phyloP scores from a whole-genome alignment of 371 early-diverging fungal genomes.

The Astathelohania contejeani region DNA sequence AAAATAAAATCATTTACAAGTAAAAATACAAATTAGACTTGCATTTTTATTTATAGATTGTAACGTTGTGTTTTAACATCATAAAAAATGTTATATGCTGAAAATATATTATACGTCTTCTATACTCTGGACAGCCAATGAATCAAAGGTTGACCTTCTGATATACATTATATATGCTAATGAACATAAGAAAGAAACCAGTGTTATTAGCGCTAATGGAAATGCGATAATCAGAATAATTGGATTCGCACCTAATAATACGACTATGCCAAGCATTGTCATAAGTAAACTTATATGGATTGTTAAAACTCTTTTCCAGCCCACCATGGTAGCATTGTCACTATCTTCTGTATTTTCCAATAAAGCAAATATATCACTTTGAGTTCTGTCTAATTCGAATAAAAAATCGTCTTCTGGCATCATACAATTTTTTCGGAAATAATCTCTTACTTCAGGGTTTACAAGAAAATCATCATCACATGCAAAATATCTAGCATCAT shows the following conservation, averaged over 20 bases:
- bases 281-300: slow-evolving; percentile 50
- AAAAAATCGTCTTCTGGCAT: slow-evolving; percentile 48
- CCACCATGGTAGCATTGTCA: slow-evolving; percentile 42
- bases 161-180: slow-evolving; percentile 51
- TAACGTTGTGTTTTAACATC: no score
- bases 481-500: slow-evolving; percentile 49
- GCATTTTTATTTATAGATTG: no score
- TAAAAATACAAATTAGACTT: no score
- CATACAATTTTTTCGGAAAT: slow-evolving; percentile 48
- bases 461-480: slow-evolving; percentile 53
- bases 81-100: no score
- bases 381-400: slow-evolving; percentile 53
- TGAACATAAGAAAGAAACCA: slow-evolving; percentile 49
- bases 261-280: slow-evolving; percentile 40
- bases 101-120: slow-evolving; percentile 51
- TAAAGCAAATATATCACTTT: slow-evolving; percentile 53
- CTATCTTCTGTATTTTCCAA: slow-evolving; percentile 45
- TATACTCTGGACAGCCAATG: slow-evolving; percentile 49
- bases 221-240: slow-evolving; percentile 46
- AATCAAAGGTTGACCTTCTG: slow-evolving; percentile 51
- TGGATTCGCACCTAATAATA: slow-evolving; percentile 48
- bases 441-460: slow-evolving; percentile 47
- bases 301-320: slow-evolving; percentile 52
- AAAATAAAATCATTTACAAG: no score
- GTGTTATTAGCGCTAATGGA: slow-evolving; percentile 46